Evolutionary conservation across 2,329 filamentous ascomycete genomes (phyloP).

Genomic region (Penicillium sp.): DNA sequence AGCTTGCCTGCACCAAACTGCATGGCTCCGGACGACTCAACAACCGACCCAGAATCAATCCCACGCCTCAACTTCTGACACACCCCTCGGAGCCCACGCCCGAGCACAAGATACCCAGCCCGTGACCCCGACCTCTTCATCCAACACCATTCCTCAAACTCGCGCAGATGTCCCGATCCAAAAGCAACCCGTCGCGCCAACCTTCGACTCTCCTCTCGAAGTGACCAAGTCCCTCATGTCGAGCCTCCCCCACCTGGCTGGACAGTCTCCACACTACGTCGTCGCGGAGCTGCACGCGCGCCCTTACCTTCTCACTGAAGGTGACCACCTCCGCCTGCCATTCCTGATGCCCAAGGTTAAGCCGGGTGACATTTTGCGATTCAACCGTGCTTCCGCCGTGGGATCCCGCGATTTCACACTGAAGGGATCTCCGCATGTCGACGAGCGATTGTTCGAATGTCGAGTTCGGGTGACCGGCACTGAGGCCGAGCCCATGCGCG

Average conservation of each 20-base stretch:
- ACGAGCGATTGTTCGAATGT: constrained; percentile 83
- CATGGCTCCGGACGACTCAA: constrained; percentile 28
- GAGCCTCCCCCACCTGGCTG: constrained; percentile 49
- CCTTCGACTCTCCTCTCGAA: constrained; percentile 43
- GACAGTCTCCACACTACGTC: constrained; percentile 53
- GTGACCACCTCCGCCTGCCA: constrained; percentile 76
- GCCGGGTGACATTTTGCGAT: constrained; percentile 82
- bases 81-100: constrained; percentile 31
- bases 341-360: constrained; percentile 76
- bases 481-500: constrained; percentile 77
- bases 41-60: constrained; percentile 34
- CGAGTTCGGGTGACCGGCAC: constrained; percentile 82
- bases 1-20: constrained; percentile 48
- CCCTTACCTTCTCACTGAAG: constrained; percentile 60
- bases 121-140: constrained; percentile 14
- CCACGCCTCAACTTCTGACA: constrained; percentile 33
- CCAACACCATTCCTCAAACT: constrained; percentile 22
- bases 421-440: constrained; percentile 78
- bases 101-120: constrained; percentile 31
- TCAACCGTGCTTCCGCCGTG: constrained; percentile 81
- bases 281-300: constrained; percentile 52
- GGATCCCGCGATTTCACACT: constrained; percentile 91
- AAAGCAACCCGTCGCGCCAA: constrained; percentile 44
- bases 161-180: constrained; percentile 31
- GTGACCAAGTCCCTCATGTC: constrained; percentile 47